Percentiles rank a stretch among this genome's conserved stretches.
phyloP scores from a whole-genome alignment of 208 protist species.

The Tritrichomonas foetus region DNA sequence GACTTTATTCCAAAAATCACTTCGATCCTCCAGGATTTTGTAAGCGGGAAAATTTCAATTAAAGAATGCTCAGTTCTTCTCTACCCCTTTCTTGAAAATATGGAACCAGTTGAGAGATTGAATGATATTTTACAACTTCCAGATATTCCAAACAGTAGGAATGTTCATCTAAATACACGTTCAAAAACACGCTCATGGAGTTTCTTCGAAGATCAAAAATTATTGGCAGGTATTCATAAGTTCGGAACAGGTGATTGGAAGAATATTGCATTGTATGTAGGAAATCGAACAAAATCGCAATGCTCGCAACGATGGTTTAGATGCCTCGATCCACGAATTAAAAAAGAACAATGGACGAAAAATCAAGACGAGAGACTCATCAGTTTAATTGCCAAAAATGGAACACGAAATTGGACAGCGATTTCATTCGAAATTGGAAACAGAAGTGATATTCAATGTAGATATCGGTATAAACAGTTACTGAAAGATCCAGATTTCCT shows the following conservation, averaged over 20 bases:
- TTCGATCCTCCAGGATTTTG: no score
- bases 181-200: conserved; percentile 3
- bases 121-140: no score
- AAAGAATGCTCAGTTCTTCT: no score
- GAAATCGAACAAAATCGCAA: neutral
- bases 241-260: neutral
- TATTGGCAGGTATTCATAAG: neutral
- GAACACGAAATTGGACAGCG: neutral
- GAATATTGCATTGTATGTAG: neutral
- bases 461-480: neutral
- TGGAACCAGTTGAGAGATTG: no score
- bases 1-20: no score
- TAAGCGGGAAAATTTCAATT: no score
- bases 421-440: neutral
- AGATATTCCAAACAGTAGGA: no score
- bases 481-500: neutral
- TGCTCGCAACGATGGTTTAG: neutral
- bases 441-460: conserved; percentile 15
- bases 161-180: no score
- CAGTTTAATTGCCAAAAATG: neutral
- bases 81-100: no score
- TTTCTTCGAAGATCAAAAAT: neutral
- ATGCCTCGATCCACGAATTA: conserved; percentile 5
- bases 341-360: neutral
- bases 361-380: neutral